Conservation (phyloP, 768 basidiomycete genomes). For the Epithele typhae region DNA sequence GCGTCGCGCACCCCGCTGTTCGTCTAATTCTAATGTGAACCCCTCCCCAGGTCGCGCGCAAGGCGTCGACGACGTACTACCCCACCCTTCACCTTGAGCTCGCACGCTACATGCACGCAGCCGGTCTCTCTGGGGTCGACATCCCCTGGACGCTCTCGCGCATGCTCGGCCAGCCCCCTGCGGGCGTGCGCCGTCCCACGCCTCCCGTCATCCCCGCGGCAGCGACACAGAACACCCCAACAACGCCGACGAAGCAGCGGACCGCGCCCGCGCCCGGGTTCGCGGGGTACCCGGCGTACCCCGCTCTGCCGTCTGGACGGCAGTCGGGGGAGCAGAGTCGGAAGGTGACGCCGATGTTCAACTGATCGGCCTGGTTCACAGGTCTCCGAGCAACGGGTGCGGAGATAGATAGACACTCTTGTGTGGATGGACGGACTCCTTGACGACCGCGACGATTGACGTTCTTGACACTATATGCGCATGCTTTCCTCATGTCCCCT, state of each 20-base stretch:
- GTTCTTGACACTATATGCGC: too few species aligned
- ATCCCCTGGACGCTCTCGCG: conserved; percentile 22
- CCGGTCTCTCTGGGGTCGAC: not conserved
- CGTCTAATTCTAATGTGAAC: not conserved
- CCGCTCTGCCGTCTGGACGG: conserved; percentile 2
- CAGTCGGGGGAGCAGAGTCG: conserved; percentile 9
- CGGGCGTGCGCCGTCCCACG: conserved; percentile 44
- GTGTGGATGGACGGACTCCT: too few species aligned
- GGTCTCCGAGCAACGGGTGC: too few species aligned
- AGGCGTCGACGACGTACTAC: conserved; percentile 93
- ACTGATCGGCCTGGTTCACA: conserved; percentile 4
- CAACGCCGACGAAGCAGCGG: conserved; percentile 13
- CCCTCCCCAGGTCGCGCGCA: conserved; percentile 73
- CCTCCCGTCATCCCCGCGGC: not conserved
- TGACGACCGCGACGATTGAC: too few species aligned
- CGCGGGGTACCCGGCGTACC: conserved; percentile 1
- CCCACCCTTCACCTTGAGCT: conserved; percentile 93
- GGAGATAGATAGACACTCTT: too few species aligned
- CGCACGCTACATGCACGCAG: conserved; percentile 72
- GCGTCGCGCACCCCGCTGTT: not conserved
- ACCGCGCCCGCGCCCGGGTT: not conserved
- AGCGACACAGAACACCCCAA: conserved; percentile 8
- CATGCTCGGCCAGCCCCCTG: conserved; percentile 75
- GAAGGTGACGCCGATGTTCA: conserved; percentile 23
- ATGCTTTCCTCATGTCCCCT: too few species aligned